Evolutionary conservation across 306 rosid species (phyloP).

Genomic region (Morella rubra): DNA sequence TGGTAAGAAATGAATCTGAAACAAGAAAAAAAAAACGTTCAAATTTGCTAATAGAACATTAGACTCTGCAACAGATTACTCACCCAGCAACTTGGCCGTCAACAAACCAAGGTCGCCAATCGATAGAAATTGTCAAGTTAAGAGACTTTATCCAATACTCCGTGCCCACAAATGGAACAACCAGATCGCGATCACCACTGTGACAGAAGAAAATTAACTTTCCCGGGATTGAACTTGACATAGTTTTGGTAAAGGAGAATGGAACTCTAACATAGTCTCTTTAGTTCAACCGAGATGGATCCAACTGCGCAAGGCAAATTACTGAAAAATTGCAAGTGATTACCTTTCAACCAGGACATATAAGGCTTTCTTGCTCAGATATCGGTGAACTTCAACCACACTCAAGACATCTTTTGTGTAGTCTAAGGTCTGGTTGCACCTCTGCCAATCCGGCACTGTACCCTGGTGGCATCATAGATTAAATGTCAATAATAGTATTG

Average conservation of each 20-base stretch:
- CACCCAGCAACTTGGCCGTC: conserved; percentile 27
- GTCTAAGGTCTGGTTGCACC: conserved; percentile 20
- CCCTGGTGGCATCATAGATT: conserved; percentile 10
- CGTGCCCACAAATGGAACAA: conserved; percentile 22
- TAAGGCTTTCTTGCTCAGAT: conserved; percentile 18
- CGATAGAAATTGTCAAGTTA: not conserved
- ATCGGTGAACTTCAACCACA: conserved; percentile 25
- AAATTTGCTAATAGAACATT: too few species aligned
- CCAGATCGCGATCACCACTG: conserved; percentile 40
- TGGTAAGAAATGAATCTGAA: not conserved
- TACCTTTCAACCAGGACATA: conserved; percentile 18
- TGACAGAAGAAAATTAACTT: not conserved
- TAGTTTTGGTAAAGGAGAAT: too few species aligned
- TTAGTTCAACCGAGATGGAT: too few species aligned
- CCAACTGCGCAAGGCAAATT: too few species aligned
- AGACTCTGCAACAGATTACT: not conserved
- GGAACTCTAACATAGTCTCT: too few species aligned
- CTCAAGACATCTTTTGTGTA: conserved; percentile 23
- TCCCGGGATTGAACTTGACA: too few species aligned
- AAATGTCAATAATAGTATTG: too few species aligned
- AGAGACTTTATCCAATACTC: conserved; percentile 32
- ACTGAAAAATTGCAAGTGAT: not conserved
- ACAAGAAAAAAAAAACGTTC: too few species aligned
- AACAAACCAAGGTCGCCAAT: conserved; percentile 44
- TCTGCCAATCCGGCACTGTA: conserved; percentile 9